Percentiles rank a stretch among this genome's conserved stretches.
These are phyloP conservation scores for Irpex sp. DNA, from an alignment of 1,284 basidiomycete species.

Conservation along the genomic window DNA sequence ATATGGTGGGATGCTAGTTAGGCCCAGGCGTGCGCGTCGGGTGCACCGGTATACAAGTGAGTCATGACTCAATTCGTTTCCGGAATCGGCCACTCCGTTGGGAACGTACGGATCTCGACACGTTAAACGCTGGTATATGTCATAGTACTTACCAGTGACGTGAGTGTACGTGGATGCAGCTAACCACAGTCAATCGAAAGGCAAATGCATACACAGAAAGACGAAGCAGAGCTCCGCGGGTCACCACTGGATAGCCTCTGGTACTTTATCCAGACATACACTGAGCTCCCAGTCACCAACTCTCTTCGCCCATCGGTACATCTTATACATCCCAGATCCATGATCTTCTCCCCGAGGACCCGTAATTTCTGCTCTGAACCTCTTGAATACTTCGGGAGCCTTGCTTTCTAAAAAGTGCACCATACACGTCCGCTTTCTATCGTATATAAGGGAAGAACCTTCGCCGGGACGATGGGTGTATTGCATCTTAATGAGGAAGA, in stretches of 20 bases:
- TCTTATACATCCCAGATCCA: conserved; percentile 20
- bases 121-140: no score
- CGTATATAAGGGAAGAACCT: conserved; percentile 34
- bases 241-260: conserved; percentile 19
- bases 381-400: conserved; percentile 14
- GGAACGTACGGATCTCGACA: no score
- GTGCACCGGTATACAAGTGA: no score
- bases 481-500: conserved; percentile 42
- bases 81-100: no score
- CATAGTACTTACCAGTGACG: no score
- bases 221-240: not conserved
- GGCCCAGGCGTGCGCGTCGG: no score
- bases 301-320: conserved; percentile 30
- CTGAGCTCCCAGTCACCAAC: conserved; percentile 24
- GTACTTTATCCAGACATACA: conserved; percentile 24
- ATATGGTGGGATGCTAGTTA: no score
- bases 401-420: conserved; percentile 23
- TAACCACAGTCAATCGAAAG: not conserved
- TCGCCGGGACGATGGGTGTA: conserved; percentile 5
- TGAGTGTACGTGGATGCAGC: not conserved
- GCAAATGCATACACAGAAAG: not conserved
- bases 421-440: conserved; percentile 35
- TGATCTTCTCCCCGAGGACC: conserved; percentile 16
- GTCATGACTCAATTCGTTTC: no score
- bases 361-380: conserved; percentile 17